phyloP scores from a whole-genome alignment of 768 basidiomycete species.

The Suillus plorans region DNA sequence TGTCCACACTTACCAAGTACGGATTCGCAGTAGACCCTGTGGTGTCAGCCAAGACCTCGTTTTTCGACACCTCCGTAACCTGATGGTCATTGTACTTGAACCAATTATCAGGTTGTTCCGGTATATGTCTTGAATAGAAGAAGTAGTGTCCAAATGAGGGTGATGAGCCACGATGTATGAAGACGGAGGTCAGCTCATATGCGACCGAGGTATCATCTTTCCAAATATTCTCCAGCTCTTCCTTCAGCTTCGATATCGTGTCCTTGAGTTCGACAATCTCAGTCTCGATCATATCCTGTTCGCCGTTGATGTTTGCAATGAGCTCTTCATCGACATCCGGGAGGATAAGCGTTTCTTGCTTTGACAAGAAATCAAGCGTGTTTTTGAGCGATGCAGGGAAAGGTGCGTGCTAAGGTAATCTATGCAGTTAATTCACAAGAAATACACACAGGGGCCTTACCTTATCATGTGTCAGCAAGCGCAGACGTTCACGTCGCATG shows the following conservation, averaged over 20 bases:
- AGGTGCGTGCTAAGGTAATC: conserved; percentile 51
- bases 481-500: conserved; percentile 63
- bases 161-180: conserved; percentile 88
- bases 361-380: conserved; percentile 57
- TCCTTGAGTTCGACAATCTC: conserved; percentile 60
- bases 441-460: conserved; percentile 36
- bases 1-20: conserved; percentile 63
- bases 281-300: conserved; percentile 48
- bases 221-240: conserved; percentile 77
- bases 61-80: conserved; percentile 72
- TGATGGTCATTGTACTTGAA: conserved; percentile 97
- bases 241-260: conserved; percentile 55
- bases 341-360: conserved; percentile 41
- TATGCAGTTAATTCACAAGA: not conserved
- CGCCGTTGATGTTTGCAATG: conserved; percentile 47
- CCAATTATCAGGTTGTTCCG: conserved; percentile 79
- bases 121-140: conserved; percentile 89
- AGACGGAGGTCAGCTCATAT: conserved; percentile 93
- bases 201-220: conserved; percentile 58
- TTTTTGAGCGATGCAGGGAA: conserved; percentile 55
- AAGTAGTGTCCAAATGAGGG: conserved; percentile 94
- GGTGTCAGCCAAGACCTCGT: conserved; percentile 86
- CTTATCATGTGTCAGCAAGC: conserved; percentile 68
- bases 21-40: conserved; percentile 91
- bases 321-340: conserved; percentile 64